Evolutionary conservation across 208 protist genomes (phyloP), one percentile per base, ranked within the genome.

Genomic region (Leishmania aethiopica): DNA sequence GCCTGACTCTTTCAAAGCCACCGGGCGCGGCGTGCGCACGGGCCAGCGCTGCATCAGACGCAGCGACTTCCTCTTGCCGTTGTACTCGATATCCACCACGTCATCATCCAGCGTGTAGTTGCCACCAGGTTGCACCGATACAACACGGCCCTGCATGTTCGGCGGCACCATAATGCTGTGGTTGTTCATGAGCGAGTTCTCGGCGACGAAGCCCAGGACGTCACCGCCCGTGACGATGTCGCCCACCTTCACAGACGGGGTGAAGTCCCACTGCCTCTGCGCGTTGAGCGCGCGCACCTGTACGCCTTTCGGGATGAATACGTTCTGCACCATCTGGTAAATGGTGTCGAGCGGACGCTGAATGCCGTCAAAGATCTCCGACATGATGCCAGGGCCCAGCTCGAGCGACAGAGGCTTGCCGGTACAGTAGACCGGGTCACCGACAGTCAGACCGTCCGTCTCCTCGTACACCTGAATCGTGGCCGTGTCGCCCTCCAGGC

Each of bases 401-500:
- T 99, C 99, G 22, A 99, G 98, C 59, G 99, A 99, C 7, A 99
- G 96, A 57, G 99, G 99, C 92, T 99, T 98, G 74, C 98, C 99
- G 19, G 99, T 99, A 83, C 99, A 97, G 72, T 98, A 93, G 8
- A 99, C 99, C 71, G 98, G 98, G 86, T 99, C 99, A 69, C 99
- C 99, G 47, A 99, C 99, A 37, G 96, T 99, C n/a, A 99, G 94
- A 85, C 99, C 99, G 45, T 98, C 97, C 40, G 99, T 99, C 88
- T 99, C 99, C 91, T 99, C 99, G 94, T 99, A 99, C 32, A 99
- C 99, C 92, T 99, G 99, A 88, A 99, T 99, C 22, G 99, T 99
- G 6, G 99, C 99, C 15, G 95, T 99, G 89, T 99, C 99, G 62
- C 92, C 95, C 89, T 99, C 99, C 37, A 99, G 95, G 88, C 99